Conservation (phyloP, 2,329 filamentous ascomycete genomes). For the Talaromyces islandicus region DNA sequence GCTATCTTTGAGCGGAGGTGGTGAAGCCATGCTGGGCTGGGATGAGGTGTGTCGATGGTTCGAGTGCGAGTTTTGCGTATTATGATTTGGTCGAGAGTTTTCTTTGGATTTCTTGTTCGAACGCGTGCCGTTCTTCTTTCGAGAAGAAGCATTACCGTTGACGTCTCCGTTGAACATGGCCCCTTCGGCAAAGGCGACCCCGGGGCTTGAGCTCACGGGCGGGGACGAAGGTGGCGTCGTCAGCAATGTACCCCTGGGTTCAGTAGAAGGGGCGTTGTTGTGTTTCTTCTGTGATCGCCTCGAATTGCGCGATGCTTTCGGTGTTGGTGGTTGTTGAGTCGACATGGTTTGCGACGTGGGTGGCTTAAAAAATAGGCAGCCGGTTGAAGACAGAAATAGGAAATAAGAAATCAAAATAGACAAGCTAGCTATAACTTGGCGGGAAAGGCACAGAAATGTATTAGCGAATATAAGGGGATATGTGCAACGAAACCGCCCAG, state of each 20-base stretch:
- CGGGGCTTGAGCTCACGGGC: conserved; percentile 23
- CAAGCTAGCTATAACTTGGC: conserved; percentile 1
- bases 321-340: conserved; percentile 34
- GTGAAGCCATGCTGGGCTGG: conserved; percentile 38
- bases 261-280: conserved; percentile 24
- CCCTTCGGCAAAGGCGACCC: conserved; percentile 23
- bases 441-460: conserved; percentile 2
- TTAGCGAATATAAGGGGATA: conserved; percentile 6
- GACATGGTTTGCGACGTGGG: conserved; percentile 42
- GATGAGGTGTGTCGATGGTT: conserved; percentile 29
- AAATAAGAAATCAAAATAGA: conserved; percentile 16
- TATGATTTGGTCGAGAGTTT: conserved; percentile 13
- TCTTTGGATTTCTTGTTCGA: conserved; percentile 32
- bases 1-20: conserved; percentile 29
- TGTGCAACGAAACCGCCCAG: conserved; percentile 12
- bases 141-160: conserved; percentile 16
- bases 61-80: conserved; percentile 16
- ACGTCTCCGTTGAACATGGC: conserved; percentile 17
- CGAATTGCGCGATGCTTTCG: conserved; percentile 33
- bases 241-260: conserved; percentile 22
- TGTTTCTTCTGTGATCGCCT: conserved; percentile 30
- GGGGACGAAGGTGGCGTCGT: conserved; percentile 33
- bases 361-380: conserved; percentile 49
- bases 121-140: conserved; percentile 29
- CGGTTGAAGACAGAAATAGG: conserved; percentile 26